Base-by-base conservation (phyloP, 176 grass and related monocot genomes). In the Musa troglodytarum region DNA sequence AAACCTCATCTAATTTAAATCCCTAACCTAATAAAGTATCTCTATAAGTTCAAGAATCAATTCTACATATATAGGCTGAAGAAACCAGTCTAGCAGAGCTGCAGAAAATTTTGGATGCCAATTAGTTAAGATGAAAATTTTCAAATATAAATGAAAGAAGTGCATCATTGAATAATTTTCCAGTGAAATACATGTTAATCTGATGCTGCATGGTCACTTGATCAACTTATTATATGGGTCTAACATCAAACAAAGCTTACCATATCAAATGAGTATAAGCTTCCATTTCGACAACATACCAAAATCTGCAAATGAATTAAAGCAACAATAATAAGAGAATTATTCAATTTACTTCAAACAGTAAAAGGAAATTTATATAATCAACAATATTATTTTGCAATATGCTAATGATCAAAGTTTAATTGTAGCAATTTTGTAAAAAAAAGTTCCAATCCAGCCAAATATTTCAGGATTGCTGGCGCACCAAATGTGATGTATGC, bases 231-330 rank as follows among this genome's bases (percentile, higher is more conserved):
- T 13, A 16, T 59, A 65, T 1, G 6, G 54, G 68, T 23, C 54
- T 43, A 75, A 26, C 54, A 79, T 77, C 59, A 73, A 70, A 53
- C 59, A 73, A 70, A 53, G 72, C 84, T 89, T 91, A 97, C 94
- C 75, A 63, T 75, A 80, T 91, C 50, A 54, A 93, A 97, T 67
- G 94, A 93, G 78, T 91, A 93, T 25, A 97, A 63, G 19, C 10
- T 85, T 68, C 94, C 94, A 85, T 97, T 84, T 64, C 78, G 84
- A 16, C 77, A 93, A 25, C 90, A 83, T 82, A 93, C 81, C 80
- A 93, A 74, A 54, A 87, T 88, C 94, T 93, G 68, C 34, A 49
- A 86, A 84, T 68, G 49, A 61, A 88, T 72, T 54, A 22, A 77
- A 2, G 34, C 34, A 43, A 43, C 5, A 43, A 43, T 43, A 43